A percentile compares a stretch with the other conserved stretches of the same genome.
Conservation (phyloP, 257 asterid species). For the Nyctanthes arbortristis region DNA sequence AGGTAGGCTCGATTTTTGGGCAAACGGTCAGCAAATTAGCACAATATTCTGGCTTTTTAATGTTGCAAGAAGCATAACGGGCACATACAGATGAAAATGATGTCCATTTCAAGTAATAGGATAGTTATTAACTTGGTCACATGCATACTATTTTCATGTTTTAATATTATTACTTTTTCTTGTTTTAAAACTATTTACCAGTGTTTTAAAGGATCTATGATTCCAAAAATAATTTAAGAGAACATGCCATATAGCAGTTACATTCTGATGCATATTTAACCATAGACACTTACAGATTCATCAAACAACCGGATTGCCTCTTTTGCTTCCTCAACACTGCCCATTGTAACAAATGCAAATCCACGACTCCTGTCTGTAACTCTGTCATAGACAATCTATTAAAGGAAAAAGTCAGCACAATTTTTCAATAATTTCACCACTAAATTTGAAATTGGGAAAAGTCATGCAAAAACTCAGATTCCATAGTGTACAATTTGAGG, state of each 20-base stretch:
- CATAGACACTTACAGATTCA: slow-evolving; percentile 72
- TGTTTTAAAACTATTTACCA: too few species aligned
- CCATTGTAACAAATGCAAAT: slow-evolving; percentile 89
- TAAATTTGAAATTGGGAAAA: not conserved
- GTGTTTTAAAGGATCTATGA: not conserved
- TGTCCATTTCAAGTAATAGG: too few species aligned
- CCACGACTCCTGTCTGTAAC: slow-evolving; percentile 94
- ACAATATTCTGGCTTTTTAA: too few species aligned
- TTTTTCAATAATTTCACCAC: not conserved
- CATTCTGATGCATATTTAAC: not conserved
- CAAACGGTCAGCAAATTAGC: too few species aligned
- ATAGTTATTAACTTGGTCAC: too few species aligned
- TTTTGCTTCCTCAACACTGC: slow-evolving; percentile 72
- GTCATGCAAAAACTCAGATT: not conserved
- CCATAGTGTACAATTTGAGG: not conserved
- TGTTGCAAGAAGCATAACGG: too few species aligned
- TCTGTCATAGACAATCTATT: slow-evolving; percentile 73
- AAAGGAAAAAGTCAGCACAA: slow-evolving; percentile 20
- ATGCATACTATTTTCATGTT: too few species aligned
- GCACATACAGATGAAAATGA: too few species aligned
- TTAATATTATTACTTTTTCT: too few species aligned
- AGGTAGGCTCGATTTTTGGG: too few species aligned
- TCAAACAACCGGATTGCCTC: slow-evolving; percentile 83
- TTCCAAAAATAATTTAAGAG: not conserved
- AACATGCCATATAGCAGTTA: not conserved